Evolutionary conservation across 176 grass and related monocot species (phyloP).

Genomic region (Tillandsia leiboldiana): DNA sequence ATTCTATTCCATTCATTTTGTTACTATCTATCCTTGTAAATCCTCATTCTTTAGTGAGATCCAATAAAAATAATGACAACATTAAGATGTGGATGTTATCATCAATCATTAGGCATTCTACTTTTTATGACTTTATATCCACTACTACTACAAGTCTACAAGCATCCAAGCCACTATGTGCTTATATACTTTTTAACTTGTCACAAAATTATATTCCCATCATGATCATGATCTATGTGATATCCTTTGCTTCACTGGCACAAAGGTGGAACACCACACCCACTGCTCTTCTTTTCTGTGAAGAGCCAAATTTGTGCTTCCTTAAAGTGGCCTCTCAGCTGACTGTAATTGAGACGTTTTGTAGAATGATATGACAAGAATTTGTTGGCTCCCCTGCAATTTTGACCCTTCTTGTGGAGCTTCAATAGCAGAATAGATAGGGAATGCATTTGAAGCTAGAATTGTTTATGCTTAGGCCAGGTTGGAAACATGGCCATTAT

Average conservation of each 20-base stretch:
- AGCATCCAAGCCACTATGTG: not conserved
- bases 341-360: too few relatives aligned
- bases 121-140: not conserved
- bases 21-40: not conserved
- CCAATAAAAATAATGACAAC: not conserved
- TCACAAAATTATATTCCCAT: not conserved
- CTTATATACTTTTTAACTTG: not conserved
- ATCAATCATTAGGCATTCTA: not conserved
- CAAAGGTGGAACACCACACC: not conserved
- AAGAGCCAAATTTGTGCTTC: too few relatives aligned
- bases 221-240: not conserved
- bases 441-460: too few relatives aligned
- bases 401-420: too few relatives aligned
- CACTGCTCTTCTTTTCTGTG: not conserved
- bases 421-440: too few relatives aligned
- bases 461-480: too few relatives aligned
- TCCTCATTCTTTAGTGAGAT: not conserved
- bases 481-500: too few relatives aligned
- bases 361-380: too few relatives aligned
- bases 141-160: not conserved
- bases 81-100: not conserved
- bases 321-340: too few relatives aligned
- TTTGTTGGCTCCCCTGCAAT: too few relatives aligned
- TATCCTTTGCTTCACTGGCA: not conserved
- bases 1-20: slow-evolving; percentile 1